These are phyloP conservation scores for Talaromyces ruber DNA, from an alignment of 495 filamentous ascomycete genomes.

Conservation along the genomic window DNA sequence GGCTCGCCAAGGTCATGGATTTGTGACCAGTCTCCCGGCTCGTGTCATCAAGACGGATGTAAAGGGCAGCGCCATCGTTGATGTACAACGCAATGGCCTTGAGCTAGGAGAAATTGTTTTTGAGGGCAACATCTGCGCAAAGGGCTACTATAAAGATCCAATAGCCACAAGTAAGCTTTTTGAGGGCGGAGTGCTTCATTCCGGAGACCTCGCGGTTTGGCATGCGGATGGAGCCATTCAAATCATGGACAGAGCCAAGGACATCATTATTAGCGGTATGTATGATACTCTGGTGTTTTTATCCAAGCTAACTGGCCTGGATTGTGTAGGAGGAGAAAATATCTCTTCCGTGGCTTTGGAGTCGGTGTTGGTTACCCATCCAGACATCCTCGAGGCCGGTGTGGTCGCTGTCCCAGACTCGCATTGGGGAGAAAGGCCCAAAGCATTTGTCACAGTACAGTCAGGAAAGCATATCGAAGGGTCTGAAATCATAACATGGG, in stretches of 20 bases:
- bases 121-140: slow-evolving; percentile 82
- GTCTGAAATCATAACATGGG: slow-evolving; percentile 77
- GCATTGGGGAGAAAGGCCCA: slow-evolving; percentile 92
- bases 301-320: neutral
- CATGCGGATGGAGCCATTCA: slow-evolving; percentile 82
- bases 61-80: slow-evolving; percentile 55
- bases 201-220: slow-evolving; percentile 88
- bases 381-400: slow-evolving; percentile 80
- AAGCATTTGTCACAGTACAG: slow-evolving; percentile 84
- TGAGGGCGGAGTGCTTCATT: slow-evolving; percentile 77
- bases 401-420: slow-evolving; percentile 84
- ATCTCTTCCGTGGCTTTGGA: slow-evolving; percentile 92
- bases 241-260: slow-evolving; percentile 90
- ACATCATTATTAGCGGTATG: slow-evolving; percentile 95
- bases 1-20: slow-evolving; percentile 92
- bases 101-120: slow-evolving; percentile 96
- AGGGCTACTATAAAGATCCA: slow-evolving; percentile 84
- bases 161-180: slow-evolving; percentile 85
- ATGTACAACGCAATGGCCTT: slow-evolving; percentile 71
- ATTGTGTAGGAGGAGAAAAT: slow-evolving; percentile 74
- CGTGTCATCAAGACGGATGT: slow-evolving; percentile 76
- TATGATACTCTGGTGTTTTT: slow-evolving; percentile 4
- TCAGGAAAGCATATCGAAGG: slow-evolving; percentile 49
- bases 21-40: slow-evolving; percentile 71
- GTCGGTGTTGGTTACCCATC: slow-evolving; percentile 83